Conservation (phyloP, 192 early-diverging fungal species). For the Backusella psychrophila region DNA sequence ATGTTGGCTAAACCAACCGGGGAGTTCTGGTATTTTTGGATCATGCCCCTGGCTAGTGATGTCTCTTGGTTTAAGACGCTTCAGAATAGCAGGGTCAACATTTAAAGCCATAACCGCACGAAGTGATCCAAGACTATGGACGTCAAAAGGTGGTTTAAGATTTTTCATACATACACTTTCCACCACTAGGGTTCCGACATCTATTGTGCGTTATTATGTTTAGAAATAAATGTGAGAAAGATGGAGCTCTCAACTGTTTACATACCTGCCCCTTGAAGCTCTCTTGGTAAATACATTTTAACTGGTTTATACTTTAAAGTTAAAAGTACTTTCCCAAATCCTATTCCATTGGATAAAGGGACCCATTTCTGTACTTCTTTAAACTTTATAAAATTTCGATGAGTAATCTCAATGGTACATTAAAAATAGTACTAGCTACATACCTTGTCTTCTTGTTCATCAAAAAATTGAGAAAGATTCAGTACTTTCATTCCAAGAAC, state of each 20-base stretch:
- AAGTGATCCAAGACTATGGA: neutral
- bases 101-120: conserved; percentile 17
- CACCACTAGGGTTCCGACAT: conserved; percentile 25
- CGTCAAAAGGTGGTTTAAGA: conserved; percentile 14
- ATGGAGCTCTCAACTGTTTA: neutral
- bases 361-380: conserved; percentile 22
- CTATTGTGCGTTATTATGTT: neutral
- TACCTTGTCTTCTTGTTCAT: conserved; percentile 15
- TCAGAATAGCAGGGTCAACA: conserved; percentile 13
- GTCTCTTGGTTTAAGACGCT: conserved; percentile 15
- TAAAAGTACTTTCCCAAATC: conserved; percentile 26
- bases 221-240: neutral
- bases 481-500: conserved; percentile 19
- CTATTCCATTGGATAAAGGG: conserved; percentile 29
- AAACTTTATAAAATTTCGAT: neutral
- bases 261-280: conserved; percentile 14
- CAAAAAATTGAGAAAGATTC: conserved; percentile 15
- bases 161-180: conserved; percentile 8
- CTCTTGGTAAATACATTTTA: conserved; percentile 14
- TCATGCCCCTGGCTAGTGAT: neutral
- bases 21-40: neutral
- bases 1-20: conserved; percentile 11
- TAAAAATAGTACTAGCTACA: neutral
- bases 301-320: conserved; percentile 28
- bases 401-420: neutral